phyloP scores from a whole-genome alignment of 2,329 filamentous ascomycete genomes.

The Talaromyces sp. region DNA sequence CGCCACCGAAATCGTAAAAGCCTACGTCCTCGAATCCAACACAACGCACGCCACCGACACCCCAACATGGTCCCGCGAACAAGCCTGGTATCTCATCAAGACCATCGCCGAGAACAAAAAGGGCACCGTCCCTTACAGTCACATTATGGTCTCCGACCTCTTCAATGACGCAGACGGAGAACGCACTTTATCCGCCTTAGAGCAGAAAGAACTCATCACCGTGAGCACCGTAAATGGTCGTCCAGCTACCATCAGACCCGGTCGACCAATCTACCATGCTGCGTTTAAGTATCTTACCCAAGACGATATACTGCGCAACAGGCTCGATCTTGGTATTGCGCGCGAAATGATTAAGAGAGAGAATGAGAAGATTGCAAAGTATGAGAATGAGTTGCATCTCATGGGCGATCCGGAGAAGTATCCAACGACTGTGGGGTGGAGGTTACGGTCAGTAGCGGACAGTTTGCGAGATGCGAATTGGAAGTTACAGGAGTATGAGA shows the following conservation, averaged over 20 bases:
- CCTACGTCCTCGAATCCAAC: constrained; percentile 70
- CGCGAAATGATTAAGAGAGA: constrained; percentile 69
- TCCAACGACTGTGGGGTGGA: constrained; percentile 62
- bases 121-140: constrained; percentile 70
- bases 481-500: constrained; percentile 72
- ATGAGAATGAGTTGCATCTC: constrained; percentile 70
- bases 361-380: constrained; percentile 70
- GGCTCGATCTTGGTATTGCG: constrained; percentile 69
- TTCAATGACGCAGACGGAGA: constrained; percentile 70
- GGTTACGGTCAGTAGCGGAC: constrained; percentile 67
- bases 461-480: constrained; percentile 73
- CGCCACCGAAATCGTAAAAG: constrained; percentile 85
- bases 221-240: constrained; percentile 71
- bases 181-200: constrained; percentile 71
- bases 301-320: constrained; percentile 69
- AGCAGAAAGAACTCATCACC: constrained; percentile 80
- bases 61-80: constrained; percentile 70
- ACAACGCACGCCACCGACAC: constrained; percentile 47
- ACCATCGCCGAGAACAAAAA: constrained; percentile 65
- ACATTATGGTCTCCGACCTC: constrained; percentile 71
- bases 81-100: constrained; percentile 88
- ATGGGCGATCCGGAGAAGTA: constrained; percentile 69
- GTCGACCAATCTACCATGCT: constrained; percentile 80
- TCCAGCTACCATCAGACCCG: constrained; percentile 72
- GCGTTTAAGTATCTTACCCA: constrained; percentile 71